Base-by-base conservation (phyloP, 495 filamentous ascomycete genomes). In the Coniosporium apollinis region DNA sequence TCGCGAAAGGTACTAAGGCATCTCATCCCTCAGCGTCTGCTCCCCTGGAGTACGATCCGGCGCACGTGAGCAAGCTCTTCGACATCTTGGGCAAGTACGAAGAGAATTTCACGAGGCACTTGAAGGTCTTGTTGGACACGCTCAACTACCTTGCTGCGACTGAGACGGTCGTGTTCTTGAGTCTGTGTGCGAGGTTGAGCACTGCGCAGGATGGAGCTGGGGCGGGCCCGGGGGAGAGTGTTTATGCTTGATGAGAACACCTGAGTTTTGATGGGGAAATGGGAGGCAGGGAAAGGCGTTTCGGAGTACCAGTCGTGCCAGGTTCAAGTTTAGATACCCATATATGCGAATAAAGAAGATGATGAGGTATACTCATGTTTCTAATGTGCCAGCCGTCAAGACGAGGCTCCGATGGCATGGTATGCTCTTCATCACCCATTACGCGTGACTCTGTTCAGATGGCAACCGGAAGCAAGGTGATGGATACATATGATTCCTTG, bases 81-180 rank as follows among this genome's bases (percentile, higher is more conserved):
- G 84, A 93, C 26, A 77, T 80, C 26, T 67, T 97, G 33, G 66
- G 70, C 39, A 76, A 83, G 57, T 94, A 89, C 58, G 89, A 96
- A 52, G 72, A 75, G 43, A 86, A 93, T 54, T 97, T 97, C 54
- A 77, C 74, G 36, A 64, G 82, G 24, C 86, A 94, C 57, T 56
- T 97, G 45, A 82, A 84, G 57, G 89, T 96, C 44, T 53, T 97
- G 42, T 66, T 94, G 33, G 87, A 94, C 56, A 82, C 82, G 31
- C 58, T 97, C 46, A 94, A 96, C 44, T 93, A 96, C 54, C 92
- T 92, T 45, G 89, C 89, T 1, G 87, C 86, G 0, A 97, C 89
- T 2, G 89, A 97, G 60, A 96, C 89, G 43, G 89, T 94, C 19
- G 89, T 93, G 17, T 59, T 96, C 39, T 56, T 94, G 38, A 81